These are phyloP conservation scores for Vigna nakashimae DNA, from an alignment of 306 rosid genomes.

Conservation along the genomic window DNA sequence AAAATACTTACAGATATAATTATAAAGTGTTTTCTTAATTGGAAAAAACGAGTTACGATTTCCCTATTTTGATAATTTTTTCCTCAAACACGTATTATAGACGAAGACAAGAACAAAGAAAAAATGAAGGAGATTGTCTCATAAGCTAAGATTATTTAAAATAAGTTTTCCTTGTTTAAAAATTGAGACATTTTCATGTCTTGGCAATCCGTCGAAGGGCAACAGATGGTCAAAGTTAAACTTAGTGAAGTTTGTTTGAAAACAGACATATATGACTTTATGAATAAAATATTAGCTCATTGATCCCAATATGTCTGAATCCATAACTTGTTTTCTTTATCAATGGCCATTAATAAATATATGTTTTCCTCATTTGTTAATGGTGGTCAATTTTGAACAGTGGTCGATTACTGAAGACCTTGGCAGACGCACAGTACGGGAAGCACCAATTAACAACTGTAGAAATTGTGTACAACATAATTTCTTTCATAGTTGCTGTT, in stretches of 20 bases:
- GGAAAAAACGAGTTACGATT: not conserved
- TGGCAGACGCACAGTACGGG: conserved; percentile 82
- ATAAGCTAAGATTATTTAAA: too few relatives aligned
- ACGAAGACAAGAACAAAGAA: not conserved
- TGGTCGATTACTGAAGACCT: conserved; percentile 83
- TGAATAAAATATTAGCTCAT: conserved; percentile 30
- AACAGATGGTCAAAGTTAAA: conserved; percentile 28
- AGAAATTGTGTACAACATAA: conserved; percentile 84
- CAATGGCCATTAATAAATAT: conserved; percentile 1
- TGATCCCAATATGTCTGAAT: conserved; percentile 25
- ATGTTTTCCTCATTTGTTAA: conserved; percentile 11
- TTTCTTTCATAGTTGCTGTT: conserved; percentile 81
- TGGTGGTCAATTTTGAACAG: conserved; percentile 56
- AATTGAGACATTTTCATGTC: conserved; percentile 12
- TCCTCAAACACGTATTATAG: too few relatives aligned
- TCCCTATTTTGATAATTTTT: not conserved
- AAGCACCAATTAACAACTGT: conserved; percentile 79
- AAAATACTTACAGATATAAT: not conserved
- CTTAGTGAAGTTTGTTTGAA: conserved; percentile 31
- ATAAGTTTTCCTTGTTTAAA: not conserved
- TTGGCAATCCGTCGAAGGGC: not conserved
- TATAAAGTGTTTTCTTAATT: not conserved
- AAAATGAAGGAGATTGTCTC: not conserved
- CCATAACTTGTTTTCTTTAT: conserved; percentile 24
- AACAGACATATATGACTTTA: conserved; percentile 7